Evolutionary conservation across 2,329 filamentous ascomycete genomes (phyloP), one percentile per base, ranked within the genome.

Genomic region (Amphichorda felina): DNA sequence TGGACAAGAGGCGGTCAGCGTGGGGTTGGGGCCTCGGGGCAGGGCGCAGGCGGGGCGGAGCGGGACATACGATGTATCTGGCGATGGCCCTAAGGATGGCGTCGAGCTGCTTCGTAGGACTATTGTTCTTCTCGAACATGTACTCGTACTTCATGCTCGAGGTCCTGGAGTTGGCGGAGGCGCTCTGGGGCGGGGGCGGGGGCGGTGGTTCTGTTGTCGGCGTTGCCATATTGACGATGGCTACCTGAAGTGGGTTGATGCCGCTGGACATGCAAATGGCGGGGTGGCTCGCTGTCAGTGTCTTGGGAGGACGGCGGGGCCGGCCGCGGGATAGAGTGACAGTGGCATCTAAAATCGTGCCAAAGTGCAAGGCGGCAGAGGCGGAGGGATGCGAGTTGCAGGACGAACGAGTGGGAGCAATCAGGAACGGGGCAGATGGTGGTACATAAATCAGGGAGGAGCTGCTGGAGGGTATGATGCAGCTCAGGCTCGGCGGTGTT

Each of bases 81-180:
- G 74, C 79, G 45, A 88, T 75, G 22, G 79, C 76, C 45, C 75
- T 60, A 43, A 86, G 66, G 22, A 88, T 63, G 37, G 77, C 75
- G 54, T 82, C 71, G 19, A 88, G 67, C 30, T 79, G 54, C 35
- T 71, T 70, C 4, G 79, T 79, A 5, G 82, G 75, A 33, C 70
- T 72, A 55, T 84, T 85, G 54, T 82, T 67, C 25, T 63, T 57
- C 43, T 76, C 70, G 49, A 82, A 83, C 48, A 88, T 66, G 53
- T 80, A 78, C 33, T 73, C 72, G 59, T 83, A 85, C 37, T 37
- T 30, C 31, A 35, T 29, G 25, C 9, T 17, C 28, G 30, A 3
- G 13, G 25, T 8, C n/a, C 16, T 31, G 26, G 7, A 16, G 17
- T 15, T 15, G 14, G 11, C 31, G 10, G 34, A 26, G 8, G 24